Conservation (phyloP, 176 grass and related monocot species). For the Hsuehochloa calcarea region DNA sequence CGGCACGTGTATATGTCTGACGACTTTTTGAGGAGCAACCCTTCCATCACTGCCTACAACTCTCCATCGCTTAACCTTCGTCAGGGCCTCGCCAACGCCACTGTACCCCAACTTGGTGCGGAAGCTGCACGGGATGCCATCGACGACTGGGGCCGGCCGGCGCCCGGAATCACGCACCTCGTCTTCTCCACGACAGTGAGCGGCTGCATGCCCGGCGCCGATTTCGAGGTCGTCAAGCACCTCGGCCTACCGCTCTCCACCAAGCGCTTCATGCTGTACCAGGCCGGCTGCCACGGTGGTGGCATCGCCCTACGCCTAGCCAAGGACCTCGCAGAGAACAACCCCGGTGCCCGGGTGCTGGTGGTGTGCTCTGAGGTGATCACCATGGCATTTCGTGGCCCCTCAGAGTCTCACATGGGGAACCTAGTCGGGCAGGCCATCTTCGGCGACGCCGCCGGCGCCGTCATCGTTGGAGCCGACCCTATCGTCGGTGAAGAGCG, state of each 20-base stretch:
- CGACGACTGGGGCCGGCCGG: constrained; percentile 52
- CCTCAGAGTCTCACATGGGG: neutral
- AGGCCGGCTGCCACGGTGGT: no score
- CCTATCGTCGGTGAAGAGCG: neutral
- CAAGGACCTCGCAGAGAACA: no score
- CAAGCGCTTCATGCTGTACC: no score
- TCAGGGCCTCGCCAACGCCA: constrained; percentile 49
- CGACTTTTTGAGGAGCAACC: constrained; percentile 45
- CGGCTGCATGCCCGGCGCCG: no score
- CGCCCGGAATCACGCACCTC: neutral
- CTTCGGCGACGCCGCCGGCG: neutral
- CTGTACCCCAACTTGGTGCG: constrained; percentile 37
- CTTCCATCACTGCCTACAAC: constrained; percentile 45
- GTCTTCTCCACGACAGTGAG: no score
- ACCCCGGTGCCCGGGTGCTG: no score
- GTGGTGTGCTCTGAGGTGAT: no score
- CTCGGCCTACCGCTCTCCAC: no score
- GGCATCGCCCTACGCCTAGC: no score
- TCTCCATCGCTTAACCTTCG: constrained; percentile 49
- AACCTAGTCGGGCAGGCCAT: constrained; percentile 14
- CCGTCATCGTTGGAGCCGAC: neutral
- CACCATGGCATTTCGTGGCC: no score
- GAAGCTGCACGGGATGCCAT: constrained; percentile 51
- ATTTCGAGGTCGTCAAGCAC: no score
- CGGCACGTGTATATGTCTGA: constrained; percentile 45